These are phyloP conservation scores for Juglanconis sp. DNA, from an alignment of 2,329 filamentous ascomycete species.

Conservation along the genomic window DNA sequence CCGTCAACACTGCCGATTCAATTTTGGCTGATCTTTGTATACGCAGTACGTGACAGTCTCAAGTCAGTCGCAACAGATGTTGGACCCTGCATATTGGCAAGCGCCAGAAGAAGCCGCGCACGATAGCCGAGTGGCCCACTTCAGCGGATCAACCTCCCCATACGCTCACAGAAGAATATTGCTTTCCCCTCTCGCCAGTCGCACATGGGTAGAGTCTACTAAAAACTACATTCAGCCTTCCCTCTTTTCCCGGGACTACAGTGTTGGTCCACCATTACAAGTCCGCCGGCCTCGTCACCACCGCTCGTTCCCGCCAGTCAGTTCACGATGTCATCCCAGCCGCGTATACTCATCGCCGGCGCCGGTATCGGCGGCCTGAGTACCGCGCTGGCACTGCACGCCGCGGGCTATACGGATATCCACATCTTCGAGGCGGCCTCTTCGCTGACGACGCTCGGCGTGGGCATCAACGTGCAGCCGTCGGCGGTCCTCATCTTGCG, in stretches of 20 bases:
- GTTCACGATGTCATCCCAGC: constrained; percentile 15
- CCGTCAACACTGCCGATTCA: no score
- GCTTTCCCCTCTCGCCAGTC: no score
- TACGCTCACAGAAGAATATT: neutral
- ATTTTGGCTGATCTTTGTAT: no score
- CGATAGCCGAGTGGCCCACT: neutral
- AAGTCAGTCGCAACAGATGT: no score
- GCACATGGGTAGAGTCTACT: neutral
- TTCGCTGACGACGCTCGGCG: constrained; percentile 39
- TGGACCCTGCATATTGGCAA: no score
- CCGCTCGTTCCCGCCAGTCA: neutral
- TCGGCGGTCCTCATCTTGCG: constrained; percentile 42
- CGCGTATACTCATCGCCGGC: constrained; percentile 28
- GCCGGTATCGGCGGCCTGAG: constrained; percentile 29
- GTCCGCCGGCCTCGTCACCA: neutral
- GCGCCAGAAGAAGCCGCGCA: no score
- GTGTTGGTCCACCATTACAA: neutral
- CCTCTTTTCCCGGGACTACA: neutral
- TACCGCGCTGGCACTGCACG: constrained; percentile 26
- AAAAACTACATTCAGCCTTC: neutral
- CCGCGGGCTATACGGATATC: constrained; percentile 35
- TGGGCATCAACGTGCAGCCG: constrained; percentile 45
- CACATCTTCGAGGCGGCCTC: constrained; percentile 39
- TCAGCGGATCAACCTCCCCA: neutral
- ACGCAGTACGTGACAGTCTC: no score